These are phyloP conservation scores for Harrya chromipes DNA, from an alignment of 768 basidiomycete genomes.

Conservation along the genomic window DNA sequence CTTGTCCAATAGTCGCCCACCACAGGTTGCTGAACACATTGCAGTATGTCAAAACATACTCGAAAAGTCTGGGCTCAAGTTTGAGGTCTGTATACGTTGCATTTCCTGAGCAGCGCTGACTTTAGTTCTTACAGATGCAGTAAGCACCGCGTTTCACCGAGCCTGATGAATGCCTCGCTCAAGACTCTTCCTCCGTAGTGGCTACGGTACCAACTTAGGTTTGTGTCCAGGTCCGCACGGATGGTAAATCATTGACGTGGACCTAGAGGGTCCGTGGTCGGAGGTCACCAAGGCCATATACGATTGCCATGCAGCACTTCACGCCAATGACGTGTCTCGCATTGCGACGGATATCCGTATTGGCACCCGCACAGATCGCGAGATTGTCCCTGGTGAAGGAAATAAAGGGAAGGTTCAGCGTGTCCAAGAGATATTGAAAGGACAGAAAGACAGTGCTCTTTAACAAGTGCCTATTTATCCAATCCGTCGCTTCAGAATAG, in stretches of 20 bases:
- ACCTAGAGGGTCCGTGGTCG: constrained; percentile 77
- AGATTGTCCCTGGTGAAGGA: constrained; percentile 58
- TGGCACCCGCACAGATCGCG: constrained; percentile 79
- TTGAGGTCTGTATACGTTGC: constrained; percentile 51
- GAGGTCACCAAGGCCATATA: constrained; percentile 84
- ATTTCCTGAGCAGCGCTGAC: not conserved
- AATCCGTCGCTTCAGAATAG: too few species aligned
- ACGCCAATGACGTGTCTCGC: constrained; percentile 68
- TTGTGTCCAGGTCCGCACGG: constrained; percentile 10
- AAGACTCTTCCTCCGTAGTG: constrained; percentile 41
- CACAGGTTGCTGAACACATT: constrained; percentile 70
- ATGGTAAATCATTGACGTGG: not conserved
- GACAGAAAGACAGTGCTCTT: constrained; percentile 12
- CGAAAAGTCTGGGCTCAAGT: constrained; percentile 77
- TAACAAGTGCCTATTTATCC: constrained; percentile 1
- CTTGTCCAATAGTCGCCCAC: not conserved
- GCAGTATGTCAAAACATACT: constrained; percentile 83
- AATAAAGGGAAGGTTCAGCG: constrained; percentile 79
- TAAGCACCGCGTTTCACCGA: constrained; percentile 19
- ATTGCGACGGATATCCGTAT: constrained; percentile 94
- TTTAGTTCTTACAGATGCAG: constrained; percentile 33
- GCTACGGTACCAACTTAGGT: constrained; percentile 91
- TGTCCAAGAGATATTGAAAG: constrained; percentile 74
- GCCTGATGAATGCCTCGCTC: constrained; percentile 28
- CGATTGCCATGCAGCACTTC: constrained; percentile 86